A percentile compares a stretch with the other conserved stretches of the same genome.
Conservation (phyloP, 164 flowering plant genomes). For the Platanus orientalis region DNA sequence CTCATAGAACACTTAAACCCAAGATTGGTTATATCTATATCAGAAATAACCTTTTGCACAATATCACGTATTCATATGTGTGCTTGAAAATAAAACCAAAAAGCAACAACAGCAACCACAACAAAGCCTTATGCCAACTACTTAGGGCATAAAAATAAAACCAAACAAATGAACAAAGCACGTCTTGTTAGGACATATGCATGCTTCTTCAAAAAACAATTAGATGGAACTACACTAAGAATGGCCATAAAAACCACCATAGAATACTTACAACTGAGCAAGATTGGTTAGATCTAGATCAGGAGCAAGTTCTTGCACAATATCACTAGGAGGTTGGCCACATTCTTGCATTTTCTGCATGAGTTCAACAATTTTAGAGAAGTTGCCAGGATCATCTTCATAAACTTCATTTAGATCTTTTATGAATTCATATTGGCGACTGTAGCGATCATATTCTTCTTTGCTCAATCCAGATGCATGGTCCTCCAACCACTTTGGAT, state of each 20-base stretch:
- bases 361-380: conserved; percentile 78
- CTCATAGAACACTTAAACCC: too few species aligned
- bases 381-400: conserved; percentile 74
- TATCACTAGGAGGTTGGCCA: conserved; percentile 97
- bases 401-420: conserved; percentile 68
- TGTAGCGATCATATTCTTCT: conserved; percentile 74
- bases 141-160: too few species aligned
- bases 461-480: conserved; percentile 55
- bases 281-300: conserved; percentile 78
- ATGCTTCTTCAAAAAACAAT: neutral
- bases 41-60: too few species aligned
- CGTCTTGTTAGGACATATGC: too few species aligned
- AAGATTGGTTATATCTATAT: too few species aligned
- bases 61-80: too few species aligned
- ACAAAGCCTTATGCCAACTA: too few species aligned
- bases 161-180: too few species aligned
- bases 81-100: too few species aligned
- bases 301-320: conserved; percentile 88
- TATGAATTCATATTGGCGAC: conserved; percentile 65
- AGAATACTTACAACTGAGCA: conserved; percentile 82
- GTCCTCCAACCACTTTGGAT: conserved; percentile 93
- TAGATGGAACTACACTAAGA: too few species aligned
- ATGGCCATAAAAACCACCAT: neutral
- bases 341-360: conserved; percentile 99
- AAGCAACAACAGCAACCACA: too few species aligned